Conservation (phyloP, 2,329 filamentous ascomycete genomes). For the Neonectria faginata region DNA sequence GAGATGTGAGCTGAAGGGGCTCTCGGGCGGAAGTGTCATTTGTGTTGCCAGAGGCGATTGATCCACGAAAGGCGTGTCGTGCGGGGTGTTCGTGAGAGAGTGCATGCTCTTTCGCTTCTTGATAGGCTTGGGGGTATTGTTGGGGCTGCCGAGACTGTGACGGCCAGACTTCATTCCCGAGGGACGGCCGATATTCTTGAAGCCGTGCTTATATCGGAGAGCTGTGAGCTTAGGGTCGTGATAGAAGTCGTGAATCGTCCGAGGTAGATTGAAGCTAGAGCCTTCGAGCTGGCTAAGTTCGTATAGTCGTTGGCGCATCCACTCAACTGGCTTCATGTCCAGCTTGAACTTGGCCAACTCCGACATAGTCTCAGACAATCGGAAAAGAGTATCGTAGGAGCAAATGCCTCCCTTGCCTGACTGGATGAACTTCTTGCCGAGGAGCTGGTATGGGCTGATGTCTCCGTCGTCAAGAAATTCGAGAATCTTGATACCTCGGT, state of each 20-base stretch:
- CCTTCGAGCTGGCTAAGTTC: conserved; percentile 60
- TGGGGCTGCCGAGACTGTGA: conserved; percentile 40
- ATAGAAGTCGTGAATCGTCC: conserved; percentile 66
- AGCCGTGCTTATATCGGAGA: conserved; percentile 64
- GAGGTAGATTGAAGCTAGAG: conserved; percentile 62
- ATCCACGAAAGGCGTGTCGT: conserved; percentile 44
- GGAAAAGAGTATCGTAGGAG: conserved; percentile 68
- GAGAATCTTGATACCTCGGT: conserved; percentile 65
- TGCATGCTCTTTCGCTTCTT: conserved; percentile 53
- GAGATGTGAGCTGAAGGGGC: conserved; percentile 33
- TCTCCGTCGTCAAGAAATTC: conserved; percentile 63
- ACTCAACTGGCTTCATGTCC: conserved; percentile 64
- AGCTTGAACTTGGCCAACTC: conserved; percentile 66
- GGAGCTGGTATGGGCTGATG: conserved; percentile 68
- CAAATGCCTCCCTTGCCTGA: conserved; percentile 55
- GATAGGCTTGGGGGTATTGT: conserved; percentile 40
- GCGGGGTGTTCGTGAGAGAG: conserved; percentile 45
- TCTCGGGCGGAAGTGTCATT: conserved; percentile 21
- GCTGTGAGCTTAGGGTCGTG: conserved; percentile 64
- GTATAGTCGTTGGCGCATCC: conserved; percentile 68
- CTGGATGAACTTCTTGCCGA: conserved; percentile 63
- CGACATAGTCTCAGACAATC: conserved; percentile 64
- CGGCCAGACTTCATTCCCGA: conserved; percentile 57
- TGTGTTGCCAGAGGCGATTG: conserved; percentile 45
- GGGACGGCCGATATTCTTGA: conserved; percentile 68